phyloP scores from a whole-genome alignment of 257 asterid genomes.

The Lithospermum erythrorhizon region DNA sequence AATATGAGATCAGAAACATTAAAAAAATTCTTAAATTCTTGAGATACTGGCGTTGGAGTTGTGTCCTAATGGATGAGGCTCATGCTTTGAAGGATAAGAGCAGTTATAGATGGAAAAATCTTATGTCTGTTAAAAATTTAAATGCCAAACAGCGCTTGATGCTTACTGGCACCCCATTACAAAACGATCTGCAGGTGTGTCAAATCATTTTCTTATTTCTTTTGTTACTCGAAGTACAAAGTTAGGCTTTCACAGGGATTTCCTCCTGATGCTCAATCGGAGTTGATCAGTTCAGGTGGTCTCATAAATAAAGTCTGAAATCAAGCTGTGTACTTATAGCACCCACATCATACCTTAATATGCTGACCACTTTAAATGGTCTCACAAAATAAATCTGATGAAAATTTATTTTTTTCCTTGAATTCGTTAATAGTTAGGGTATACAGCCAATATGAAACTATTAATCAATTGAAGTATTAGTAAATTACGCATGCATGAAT shows the following conservation, averaged over 20 bases:
- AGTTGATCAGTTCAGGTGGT: not conserved
- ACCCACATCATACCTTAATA: no score
- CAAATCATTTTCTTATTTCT: not conserved
- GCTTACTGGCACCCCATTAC: conserved; percentile 98
- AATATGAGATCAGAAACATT: no score
- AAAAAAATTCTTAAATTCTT: no score
- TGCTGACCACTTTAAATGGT: no score
- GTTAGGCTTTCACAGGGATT: not conserved
- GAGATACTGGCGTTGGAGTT: conserved; percentile 82
- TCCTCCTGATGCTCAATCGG: not conserved
- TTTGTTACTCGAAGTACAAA: not conserved
- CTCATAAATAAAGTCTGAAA: not conserved
- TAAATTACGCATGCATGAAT: no score
- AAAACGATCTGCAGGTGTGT: conserved; percentile 91
- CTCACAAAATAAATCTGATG: not conserved
- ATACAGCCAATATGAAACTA: no score
- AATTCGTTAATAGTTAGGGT: no score
- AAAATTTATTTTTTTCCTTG: not conserved
- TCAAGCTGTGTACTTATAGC: no score
- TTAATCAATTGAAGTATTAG: no score
- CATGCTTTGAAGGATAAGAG: conserved; percentile 95
- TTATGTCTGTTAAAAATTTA: conserved; percentile 87
- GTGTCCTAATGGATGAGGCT: conserved; percentile 97
- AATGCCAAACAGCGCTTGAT: conserved; percentile 81
- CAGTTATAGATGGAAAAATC: conserved; percentile 95